Percentiles rank a stretch among this genome's conserved stretches.
These are phyloP conservation scores for Conoideocrella luteorostrata DNA, from an alignment of 2,329 filamentous ascomycete genomes.

Conservation along the genomic window DNA sequence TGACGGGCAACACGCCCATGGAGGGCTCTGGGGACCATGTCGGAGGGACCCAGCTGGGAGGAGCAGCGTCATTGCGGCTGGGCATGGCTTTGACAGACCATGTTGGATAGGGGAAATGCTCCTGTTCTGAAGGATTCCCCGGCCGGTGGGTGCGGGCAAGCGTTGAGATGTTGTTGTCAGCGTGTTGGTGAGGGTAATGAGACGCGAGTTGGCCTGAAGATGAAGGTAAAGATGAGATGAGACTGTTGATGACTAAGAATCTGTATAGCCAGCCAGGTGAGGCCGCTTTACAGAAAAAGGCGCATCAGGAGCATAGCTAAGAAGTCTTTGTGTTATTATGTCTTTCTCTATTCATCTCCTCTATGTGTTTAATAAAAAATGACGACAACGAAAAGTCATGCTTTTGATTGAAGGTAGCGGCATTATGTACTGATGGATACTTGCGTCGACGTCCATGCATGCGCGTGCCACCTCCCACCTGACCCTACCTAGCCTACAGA, in stretches of 20 bases:
- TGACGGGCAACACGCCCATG: conserved; percentile 37
- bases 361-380: too few relatives aligned
- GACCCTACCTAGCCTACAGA: too few relatives aligned
- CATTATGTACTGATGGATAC: too few relatives aligned
- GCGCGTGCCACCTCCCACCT: too few relatives aligned
- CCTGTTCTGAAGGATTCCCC: background rate
- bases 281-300: background rate
- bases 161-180: background rate
- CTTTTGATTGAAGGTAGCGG: too few relatives aligned
- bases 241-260: conserved; percentile 3
- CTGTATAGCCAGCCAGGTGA: background rate
- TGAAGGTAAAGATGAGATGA: background rate
- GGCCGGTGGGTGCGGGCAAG: background rate
- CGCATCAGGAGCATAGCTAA: too few relatives aligned
- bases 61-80: conserved; percentile 24
- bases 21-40: conserved; percentile 16
- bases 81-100: conserved; percentile 28
- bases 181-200: background rate
- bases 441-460: too few relatives aligned
- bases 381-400: too few relatives aligned
- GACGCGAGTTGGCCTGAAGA: background rate
- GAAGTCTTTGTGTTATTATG: too few relatives aligned
- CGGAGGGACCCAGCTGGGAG: conserved; percentile 19
- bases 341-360: too few relatives aligned
- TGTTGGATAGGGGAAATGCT: conserved; percentile 13